Evolutionary conservation across 768 basidiomycete species (phyloP).

Genomic region (Suillus bovinus): DNA sequence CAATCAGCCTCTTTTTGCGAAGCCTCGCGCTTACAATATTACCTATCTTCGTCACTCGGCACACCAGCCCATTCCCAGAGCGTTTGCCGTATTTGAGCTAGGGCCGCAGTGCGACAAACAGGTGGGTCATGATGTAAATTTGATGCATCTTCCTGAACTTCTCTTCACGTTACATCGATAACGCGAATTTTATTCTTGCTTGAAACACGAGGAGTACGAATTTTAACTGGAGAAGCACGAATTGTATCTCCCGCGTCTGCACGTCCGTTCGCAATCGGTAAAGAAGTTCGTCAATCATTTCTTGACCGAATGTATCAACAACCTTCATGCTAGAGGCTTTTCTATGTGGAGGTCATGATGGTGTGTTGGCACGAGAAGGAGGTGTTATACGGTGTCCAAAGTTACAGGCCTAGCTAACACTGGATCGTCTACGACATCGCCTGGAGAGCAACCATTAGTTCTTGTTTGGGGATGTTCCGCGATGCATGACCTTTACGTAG

Average conservation of each 20-base stretch:
- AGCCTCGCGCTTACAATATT: constrained; percentile 14
- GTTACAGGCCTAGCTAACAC: constrained; percentile 17
- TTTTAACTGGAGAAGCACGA: constrained; percentile 10
- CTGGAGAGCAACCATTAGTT: background rate
- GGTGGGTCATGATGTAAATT: constrained; percentile 20
- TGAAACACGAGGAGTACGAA: constrained; percentile 22
- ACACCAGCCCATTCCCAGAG: constrained; percentile 56
- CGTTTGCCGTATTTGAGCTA: constrained; percentile 57
- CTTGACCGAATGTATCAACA: constrained; percentile 69
- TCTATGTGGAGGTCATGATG: constrained; percentile 37
- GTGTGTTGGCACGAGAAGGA: constrained; percentile 21
- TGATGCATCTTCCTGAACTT: constrained; percentile 43
- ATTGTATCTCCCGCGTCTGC: constrained; percentile 21
- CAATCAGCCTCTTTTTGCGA: background rate
- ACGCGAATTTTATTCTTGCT: constrained; percentile 52
- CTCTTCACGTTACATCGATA: constrained; percentile 68
- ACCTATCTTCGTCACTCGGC: constrained; percentile 62
- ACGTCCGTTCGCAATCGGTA: constrained; percentile 12
- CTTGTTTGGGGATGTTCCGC: background rate
- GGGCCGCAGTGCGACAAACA: constrained; percentile 46
- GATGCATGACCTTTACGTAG: background rate
- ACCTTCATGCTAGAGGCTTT: constrained; percentile 58
- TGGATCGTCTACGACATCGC: constrained; percentile 7
- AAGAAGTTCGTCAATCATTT: constrained; percentile 30
- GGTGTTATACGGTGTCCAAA: constrained; percentile 24